Conservation (phyloP, 345 rosid species). For the Pugionium dolabratum region DNA sequence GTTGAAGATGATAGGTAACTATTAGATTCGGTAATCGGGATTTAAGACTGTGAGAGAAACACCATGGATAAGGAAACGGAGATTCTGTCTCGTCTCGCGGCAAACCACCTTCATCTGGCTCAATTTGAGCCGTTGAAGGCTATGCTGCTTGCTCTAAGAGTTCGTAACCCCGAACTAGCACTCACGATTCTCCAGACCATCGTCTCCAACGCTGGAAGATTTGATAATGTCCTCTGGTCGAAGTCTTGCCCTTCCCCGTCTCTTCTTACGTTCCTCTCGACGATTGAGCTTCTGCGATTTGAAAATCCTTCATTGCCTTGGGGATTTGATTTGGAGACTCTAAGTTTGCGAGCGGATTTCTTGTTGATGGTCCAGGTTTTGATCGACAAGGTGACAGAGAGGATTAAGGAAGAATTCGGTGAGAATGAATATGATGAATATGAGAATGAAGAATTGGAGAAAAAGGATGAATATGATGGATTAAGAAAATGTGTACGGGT, state of each 20-base stretch:
- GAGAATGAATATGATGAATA: too few relatives aligned
- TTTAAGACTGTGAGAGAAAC: neutral
- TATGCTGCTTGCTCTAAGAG: conserved; percentile 66
- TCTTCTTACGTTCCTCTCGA: conserved; percentile 65
- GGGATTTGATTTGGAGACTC: conserved; percentile 67
- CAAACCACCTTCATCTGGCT: conserved; percentile 84
- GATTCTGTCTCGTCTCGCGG: conserved; percentile 78
- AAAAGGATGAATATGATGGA: conserved; percentile 43
- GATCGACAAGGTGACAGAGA: conserved; percentile 51
- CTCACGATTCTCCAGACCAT: conserved; percentile 69
- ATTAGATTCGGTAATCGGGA: conserved; percentile 21
- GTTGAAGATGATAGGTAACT: conserved; percentile 10
- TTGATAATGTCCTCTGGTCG: conserved; percentile 74
- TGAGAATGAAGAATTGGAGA: conserved; percentile 36
- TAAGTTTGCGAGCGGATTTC: conserved; percentile 77
- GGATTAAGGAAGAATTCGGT: conserved; percentile 38
- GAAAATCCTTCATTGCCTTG: conserved; percentile 60
- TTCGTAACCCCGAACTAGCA: conserved; percentile 69
- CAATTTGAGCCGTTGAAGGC: conserved; percentile 96
- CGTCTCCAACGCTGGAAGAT: conserved; percentile 71
- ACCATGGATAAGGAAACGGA: conserved; percentile 78
- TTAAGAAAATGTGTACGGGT: conserved; percentile 48
- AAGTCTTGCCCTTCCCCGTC: conserved; percentile 75
- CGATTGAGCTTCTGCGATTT: conserved; percentile 67
- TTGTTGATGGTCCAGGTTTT: conserved; percentile 65